Base-by-base conservation (phyloP, 306 rosid genomes). In the Ormosia emarginata region DNA sequence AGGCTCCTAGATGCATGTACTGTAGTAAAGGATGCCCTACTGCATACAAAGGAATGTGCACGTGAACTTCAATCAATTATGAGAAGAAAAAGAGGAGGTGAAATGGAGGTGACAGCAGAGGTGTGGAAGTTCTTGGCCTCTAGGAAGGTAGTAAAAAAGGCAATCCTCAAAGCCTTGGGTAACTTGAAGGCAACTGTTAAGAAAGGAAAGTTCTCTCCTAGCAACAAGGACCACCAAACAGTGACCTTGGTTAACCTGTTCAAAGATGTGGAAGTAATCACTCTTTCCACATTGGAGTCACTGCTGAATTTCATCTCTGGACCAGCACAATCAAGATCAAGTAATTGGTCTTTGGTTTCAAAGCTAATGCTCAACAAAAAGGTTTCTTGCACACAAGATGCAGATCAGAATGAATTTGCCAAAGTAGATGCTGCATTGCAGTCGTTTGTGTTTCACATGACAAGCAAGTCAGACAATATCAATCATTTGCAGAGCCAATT, bases 381-480 rank as follows among this genome's bases (percentile, higher is more conserved):
- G 53, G 66, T 81, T 49, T 73, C 70, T 36, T 41, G 59, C 36
- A 67, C 75, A 53, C 85, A 75, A 78, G 91, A 77, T 65, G 67
- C 50, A 7, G 80, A 81, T 49, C 78, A 46, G 34, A 88, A 86
- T 65, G 91, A 88, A 53, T 86, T 86, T 67, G 41, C 87, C 15
- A 83, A 81, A 61, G 91, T 83, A 10, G 89, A 88, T 84, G 80
- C 83, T 49, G 86, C 88, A n/a, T 74, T 88, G 73, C 89, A 83
- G 12, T 82, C 85, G 1, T 82, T 86, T 79, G 87, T 83, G 15
- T 78, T 81, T 73, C 83, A 85, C 32, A 49, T 67, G 57, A 24
- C 84, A 50, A 67, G 67, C 43, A 86, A 81, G 41, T 82, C 85
- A 40, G 88, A 81, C 32, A 67, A 30, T 32, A 34, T 75, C 29